Conservation (phyloP, 169 alveolate genomes). For the Eimeria tenella region DNA sequence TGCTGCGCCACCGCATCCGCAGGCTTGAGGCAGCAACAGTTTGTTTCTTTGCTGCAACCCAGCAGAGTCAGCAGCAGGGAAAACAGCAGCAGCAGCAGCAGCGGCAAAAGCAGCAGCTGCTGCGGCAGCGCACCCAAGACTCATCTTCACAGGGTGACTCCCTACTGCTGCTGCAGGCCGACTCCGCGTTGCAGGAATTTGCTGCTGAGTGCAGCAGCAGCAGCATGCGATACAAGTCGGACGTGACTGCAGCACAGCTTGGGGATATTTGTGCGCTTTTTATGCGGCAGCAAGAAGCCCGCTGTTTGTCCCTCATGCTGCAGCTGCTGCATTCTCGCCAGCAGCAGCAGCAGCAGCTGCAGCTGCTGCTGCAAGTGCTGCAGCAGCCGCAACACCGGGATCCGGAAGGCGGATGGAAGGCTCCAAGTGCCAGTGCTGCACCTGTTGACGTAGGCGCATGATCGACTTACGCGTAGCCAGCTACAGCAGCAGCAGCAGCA, state of each 20-base stretch:
- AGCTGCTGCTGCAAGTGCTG: no score
- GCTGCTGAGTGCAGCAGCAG: constrained; percentile 67
- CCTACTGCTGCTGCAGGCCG: constrained; percentile 7
- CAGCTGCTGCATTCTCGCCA: constrained; percentile 56
- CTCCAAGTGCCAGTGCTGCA: no score
- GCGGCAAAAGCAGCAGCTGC: constrained; percentile 27
- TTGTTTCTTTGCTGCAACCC: constrained; percentile 13
- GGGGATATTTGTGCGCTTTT: constrained; percentile 2
- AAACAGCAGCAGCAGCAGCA: neutral
- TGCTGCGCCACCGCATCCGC: constrained; percentile 71
- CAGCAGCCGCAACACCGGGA: neutral
- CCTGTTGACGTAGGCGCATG: no score
- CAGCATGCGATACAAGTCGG: neutral
- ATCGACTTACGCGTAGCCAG: neutral
- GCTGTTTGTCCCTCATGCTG: constrained; percentile 39
- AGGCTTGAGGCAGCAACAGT: constrained; percentile 20
- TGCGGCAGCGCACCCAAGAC: neutral
- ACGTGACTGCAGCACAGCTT: neutral
- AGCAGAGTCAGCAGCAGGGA: neutral
- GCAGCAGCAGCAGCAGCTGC: constrained; percentile 22
- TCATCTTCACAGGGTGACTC: neutral
- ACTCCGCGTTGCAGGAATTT: constrained; percentile 5
- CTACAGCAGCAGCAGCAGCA: neutral
- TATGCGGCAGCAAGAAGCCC: constrained; percentile 13
- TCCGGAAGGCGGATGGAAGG: no score